Percentiles rank a stretch among this genome's conserved stretches.
Evolutionary conservation across 2,329 filamentous ascomycete genomes (phyloP).

Genomic region (Fusarium sp.): DNA sequence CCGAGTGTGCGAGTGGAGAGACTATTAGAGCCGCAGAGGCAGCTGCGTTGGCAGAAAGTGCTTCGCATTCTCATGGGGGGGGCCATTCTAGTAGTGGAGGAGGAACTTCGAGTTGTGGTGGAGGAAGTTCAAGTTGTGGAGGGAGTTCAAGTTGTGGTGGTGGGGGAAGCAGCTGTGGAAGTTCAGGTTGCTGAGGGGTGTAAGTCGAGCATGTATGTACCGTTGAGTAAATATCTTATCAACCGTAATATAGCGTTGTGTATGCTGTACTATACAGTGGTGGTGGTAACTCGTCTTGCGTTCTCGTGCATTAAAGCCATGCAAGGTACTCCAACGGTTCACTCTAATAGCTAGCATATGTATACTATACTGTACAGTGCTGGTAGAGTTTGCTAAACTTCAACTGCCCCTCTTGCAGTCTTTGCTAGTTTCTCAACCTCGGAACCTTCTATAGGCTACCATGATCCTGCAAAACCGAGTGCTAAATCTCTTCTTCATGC

Average conservation of each 20-base stretch:
- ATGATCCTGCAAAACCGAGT: background rate
- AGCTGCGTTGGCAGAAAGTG: constrained; percentile 2
- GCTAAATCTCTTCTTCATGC: background rate
- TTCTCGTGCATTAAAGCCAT: background rate
- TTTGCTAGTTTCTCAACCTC: constrained; percentile 4
- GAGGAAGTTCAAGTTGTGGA: background rate
- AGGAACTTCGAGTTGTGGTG: constrained; percentile 13
- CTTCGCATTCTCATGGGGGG: constrained; percentile 19
- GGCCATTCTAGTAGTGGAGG: constrained; percentile 32
- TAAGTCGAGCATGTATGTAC: background rate
- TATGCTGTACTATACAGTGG: background rate
- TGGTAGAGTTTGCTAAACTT: background rate
- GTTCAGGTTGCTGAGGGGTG: background rate
- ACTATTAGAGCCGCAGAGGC: constrained; percentile 17
- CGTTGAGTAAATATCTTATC: background rate
- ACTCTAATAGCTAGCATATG: background rate
- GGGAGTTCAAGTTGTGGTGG: constrained; percentile 6
- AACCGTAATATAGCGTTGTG: background rate
- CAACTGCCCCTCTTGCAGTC: background rate
- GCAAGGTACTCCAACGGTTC: background rate
- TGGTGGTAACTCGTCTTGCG: background rate
- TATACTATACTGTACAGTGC: background rate
- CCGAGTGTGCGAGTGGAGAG: constrained; percentile 31
- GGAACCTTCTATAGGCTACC: background rate
- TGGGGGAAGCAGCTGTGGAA: background rate